Base-by-base conservation (phyloP, 83 land plant species). In the Diphasiastrum complanatum region DNA sequence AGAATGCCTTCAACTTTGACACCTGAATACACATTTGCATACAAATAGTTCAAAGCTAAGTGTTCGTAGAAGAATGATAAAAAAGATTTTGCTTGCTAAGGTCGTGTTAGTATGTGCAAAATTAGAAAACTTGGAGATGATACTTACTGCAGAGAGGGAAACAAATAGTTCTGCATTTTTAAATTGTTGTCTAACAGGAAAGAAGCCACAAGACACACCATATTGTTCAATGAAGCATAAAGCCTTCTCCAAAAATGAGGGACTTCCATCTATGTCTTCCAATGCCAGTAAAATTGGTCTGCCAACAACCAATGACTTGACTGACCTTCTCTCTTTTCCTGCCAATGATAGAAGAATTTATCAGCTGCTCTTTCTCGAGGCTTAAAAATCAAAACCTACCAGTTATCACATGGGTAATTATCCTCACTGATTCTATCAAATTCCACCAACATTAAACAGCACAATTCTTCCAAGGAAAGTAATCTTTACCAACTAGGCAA, bases 201-300 rank as follows among this genome's bases (percentile, higher is more conserved):
- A 14, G 45, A 1, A 14, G 45, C 12, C 43, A 49, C 8, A 19
- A 49, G 19, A 16, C 75, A 57, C 85, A 93, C 99, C 99, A 85
- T 72, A 78, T 32, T 65, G 71, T 69, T 93, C 99, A 52, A 93
- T 81, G 69, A 85, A 93, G 27, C 84, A 79, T 22, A 93, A 79
- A 38, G 99, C 99, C 65, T 93, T 93, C 60, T 93, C 99, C 56
- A 93, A 67, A 51, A 93, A 93, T 10, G 99, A 93, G 28, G 99
- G 96, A 37, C 89, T 78, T 53, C 99, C 96, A 69, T 93, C 99
- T 65, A 93, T 89, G 63, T 93, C 99, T 66, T 93, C 99, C 58
- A 93, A 55, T 8, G 99, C 99, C 33, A 93, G 91, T 51, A 89
- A 67, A 72, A 93, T 89, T 45, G 99, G 99, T 46, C 96, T 76